Percentiles rank a stretch among this genome's conserved stretches.
Conservation (phyloP, 768 basidiomycete genomes). For the Trametes cubensis region DNA sequence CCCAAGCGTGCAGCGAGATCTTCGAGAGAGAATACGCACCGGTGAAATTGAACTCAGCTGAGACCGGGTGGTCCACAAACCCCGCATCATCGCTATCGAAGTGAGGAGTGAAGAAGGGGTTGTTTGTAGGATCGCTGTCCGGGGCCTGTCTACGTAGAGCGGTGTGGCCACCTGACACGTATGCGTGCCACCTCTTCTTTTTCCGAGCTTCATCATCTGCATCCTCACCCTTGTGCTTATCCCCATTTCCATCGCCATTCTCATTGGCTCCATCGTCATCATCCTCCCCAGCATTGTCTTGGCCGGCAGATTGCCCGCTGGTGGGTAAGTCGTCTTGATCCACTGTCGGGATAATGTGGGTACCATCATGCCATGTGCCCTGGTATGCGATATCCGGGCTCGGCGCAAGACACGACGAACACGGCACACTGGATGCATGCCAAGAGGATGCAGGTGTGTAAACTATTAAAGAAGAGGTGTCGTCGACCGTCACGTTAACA, state of each 20-base stretch:
- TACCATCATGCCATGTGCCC: slow-evolving; percentile 32
- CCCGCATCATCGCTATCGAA: slow-evolving; percentile 30
- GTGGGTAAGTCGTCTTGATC: slow-evolving; percentile 21
- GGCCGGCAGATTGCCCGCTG: background rate
- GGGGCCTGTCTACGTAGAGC: slow-evolving; percentile 8
- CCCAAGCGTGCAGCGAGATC: slow-evolving; percentile 1
- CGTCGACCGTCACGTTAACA: slow-evolving; percentile 31
- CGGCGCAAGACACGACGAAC: slow-evolving; percentile 25
- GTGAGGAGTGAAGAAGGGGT: slow-evolving; percentile 30
- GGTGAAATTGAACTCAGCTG: slow-evolving; percentile 33
- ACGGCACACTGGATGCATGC: slow-evolving; percentile 27
- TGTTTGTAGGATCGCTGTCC: slow-evolving; percentile 7
- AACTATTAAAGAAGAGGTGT: slow-evolving; percentile 25
- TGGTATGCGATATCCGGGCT: slow-evolving; percentile 18
- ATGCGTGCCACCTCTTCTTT: background rate
- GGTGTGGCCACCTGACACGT: background rate
- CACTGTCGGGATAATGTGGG: slow-evolving; percentile 27
- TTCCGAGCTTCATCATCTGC: slow-evolving; percentile 13
- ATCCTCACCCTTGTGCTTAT: slow-evolving; percentile 12
- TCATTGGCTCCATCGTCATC: slow-evolving; percentile 9
- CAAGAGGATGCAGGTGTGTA: slow-evolving; percentile 27
- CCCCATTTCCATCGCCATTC: slow-evolving; percentile 1
- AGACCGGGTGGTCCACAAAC: slow-evolving; percentile 29
- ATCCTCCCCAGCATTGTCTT: background rate
- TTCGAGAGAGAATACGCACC: slow-evolving; percentile 25